These are phyloP conservation scores for Nicotiana tabacum DNA, from an alignment of 257 asterid genomes.

Conservation along the genomic window DNA sequence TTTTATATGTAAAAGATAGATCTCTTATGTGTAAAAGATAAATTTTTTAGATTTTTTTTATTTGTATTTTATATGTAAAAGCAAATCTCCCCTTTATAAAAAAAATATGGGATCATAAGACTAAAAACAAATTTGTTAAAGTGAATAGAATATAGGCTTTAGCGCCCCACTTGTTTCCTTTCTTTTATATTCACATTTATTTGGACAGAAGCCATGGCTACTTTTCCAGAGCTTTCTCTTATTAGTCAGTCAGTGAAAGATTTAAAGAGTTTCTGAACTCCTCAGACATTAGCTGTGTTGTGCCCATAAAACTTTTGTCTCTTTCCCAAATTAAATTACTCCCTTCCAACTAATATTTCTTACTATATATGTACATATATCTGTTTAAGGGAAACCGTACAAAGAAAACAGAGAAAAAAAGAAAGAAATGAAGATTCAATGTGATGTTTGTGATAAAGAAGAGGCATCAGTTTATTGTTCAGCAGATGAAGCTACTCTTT, in stretches of 20 bases:
- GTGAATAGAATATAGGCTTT: background rate
- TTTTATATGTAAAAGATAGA: too few species aligned
- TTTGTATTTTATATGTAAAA: too few species aligned
- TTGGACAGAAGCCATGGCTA: slow-evolving; percentile 4
- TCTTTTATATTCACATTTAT: slow-evolving; percentile 13
- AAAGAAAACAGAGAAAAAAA: background rate
- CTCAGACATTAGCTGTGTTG: slow-evolving; percentile 40
- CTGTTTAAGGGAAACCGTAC: slow-evolving; percentile 12
- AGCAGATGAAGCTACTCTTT: slow-evolving; percentile 85
- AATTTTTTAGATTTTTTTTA: too few species aligned
- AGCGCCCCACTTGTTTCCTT: slow-evolving; percentile 26
- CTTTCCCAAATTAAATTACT: background rate
- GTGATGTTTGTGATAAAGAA: slow-evolving; percentile 74
- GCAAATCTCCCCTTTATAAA: too few species aligned
- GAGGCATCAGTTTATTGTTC: slow-evolving; percentile 72
- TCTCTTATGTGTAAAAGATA: too few species aligned
- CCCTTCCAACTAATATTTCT: background rate
- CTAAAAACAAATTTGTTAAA: background rate
- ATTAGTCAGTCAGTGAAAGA: slow-evolving; percentile 16
- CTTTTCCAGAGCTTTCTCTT: slow-evolving; percentile 44
- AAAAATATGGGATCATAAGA: too few species aligned
- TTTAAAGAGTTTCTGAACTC: slow-evolving; percentile 11
- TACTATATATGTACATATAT: slow-evolving; percentile 13
- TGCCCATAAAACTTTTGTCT: slow-evolving; percentile 3
- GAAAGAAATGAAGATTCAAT: slow-evolving; percentile 60